These are phyloP conservation scores for Penicillium sp. DNA, from an alignment of 2,329 filamentous ascomycete genomes.

Conservation along the genomic window DNA sequence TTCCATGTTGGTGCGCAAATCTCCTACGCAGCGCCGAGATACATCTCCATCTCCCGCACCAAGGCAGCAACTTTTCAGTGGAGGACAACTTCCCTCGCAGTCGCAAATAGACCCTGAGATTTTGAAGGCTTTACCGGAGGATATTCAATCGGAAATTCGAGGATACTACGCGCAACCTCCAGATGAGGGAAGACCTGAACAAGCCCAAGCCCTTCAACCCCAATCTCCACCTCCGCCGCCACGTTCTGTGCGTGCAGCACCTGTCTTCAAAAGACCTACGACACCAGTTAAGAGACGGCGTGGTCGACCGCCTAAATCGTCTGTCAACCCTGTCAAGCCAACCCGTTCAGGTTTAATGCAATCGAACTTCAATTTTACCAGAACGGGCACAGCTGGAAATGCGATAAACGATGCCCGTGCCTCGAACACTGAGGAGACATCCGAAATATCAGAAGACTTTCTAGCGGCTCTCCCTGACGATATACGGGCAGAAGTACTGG, in stretches of 20 bases:
- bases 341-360: slow-evolving; percentile 63
- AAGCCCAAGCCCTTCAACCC: slow-evolving; percentile 39
- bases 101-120: slow-evolving; percentile 83
- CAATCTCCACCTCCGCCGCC: slow-evolving; percentile 2
- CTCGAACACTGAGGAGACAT: slow-evolving; percentile 25
- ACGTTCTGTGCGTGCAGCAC: neutral
- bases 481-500: slow-evolving; percentile 71
- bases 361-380: slow-evolving; percentile 63
- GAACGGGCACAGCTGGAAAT: slow-evolving; percentile 20
- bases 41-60: slow-evolving; percentile 34
- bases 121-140: slow-evolving; percentile 75
- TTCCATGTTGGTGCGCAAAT: slow-evolving; percentile 65
- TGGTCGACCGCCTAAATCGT: slow-evolving; percentile 36
- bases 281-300: slow-evolving; percentile 67
- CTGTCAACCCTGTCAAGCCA: slow-evolving; percentile 45
- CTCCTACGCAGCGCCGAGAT: slow-evolving; percentile 24
- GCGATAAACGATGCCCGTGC: slow-evolving; percentile 19
- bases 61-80: slow-evolving; percentile 18
- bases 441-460: slow-evolving; percentile 63
- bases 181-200: slow-evolving; percentile 24
- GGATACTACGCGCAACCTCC: slow-evolving; percentile 58
- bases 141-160: slow-evolving; percentile 79
- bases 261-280: slow-evolving; percentile 40
- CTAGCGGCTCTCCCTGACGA: slow-evolving; percentile 80
- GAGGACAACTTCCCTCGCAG: slow-evolving; percentile 53